phyloP scores from a whole-genome alignment of 306 rosid species.

The Acmispon strigosus region DNA sequence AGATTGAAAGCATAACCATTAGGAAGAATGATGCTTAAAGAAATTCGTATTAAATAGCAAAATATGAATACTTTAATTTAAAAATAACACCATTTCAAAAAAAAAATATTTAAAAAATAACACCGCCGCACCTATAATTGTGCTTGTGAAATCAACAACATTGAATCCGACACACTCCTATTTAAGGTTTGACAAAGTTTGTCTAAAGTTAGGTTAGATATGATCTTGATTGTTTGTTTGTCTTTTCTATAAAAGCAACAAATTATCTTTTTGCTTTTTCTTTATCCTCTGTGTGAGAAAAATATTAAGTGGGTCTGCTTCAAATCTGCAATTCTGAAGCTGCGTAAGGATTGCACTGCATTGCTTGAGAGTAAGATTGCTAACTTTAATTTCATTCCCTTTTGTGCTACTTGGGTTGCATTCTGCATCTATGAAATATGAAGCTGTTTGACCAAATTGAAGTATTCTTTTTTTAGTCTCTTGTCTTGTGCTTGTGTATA shows the following conservation, averaged over 20 bases:
- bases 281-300: too few relatives aligned
- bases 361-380: background rate
- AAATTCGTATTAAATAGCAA: too few relatives aligned
- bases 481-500: background rate
- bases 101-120: background rate
- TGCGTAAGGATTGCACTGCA: background rate
- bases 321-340: background rate
- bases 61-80: background rate
- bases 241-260: background rate
- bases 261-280: background rate
- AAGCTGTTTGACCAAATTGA: background rate
- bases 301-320: too few relatives aligned
- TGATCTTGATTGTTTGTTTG: background rate
- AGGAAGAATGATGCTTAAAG: too few relatives aligned
- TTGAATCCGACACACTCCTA: slow-evolving; percentile 1
- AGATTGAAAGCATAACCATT: too few relatives aligned
- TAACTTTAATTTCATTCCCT: too few relatives aligned
- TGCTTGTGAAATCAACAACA: background rate
- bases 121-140: background rate
- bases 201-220: slow-evolving; percentile 7
- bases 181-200: background rate
- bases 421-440: slow-evolving; percentile 15
- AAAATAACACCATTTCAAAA: too few relatives aligned
- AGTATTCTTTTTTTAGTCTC: background rate
- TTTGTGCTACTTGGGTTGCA: background rate